These are phyloP conservation scores for Corylus heterophylla DNA, from an alignment of 306 rosid genomes.

Conservation along the genomic window DNA sequence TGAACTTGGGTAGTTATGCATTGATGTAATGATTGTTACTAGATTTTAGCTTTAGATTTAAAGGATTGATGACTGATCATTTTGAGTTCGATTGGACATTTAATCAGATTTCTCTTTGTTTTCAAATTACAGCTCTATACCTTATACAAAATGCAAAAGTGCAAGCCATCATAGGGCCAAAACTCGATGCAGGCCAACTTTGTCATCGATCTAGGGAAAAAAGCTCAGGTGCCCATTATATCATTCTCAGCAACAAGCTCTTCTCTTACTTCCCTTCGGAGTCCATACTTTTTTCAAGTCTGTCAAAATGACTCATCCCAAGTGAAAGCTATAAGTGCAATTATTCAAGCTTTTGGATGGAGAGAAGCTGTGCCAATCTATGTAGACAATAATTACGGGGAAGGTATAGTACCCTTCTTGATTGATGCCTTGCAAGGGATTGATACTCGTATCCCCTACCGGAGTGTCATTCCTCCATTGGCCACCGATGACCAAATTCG, in stretches of 20 bases:
- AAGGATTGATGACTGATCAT: no score
- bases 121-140: no score
- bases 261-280: conserved; percentile 25
- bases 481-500: conserved; percentile 25
- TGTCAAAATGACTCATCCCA: conserved; percentile 33
- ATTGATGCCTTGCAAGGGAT: conserved; percentile 28
- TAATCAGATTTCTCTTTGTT: no score
- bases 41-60: no score
- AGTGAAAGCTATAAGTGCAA: conserved; percentile 26
- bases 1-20: no score
- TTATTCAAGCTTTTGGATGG: conserved; percentile 43
- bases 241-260: conserved; percentile 42
- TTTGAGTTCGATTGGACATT: no score
- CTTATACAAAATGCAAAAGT: neutral
- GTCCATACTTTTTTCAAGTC: conserved; percentile 30
- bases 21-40: no score
- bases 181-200: conserved; percentile 38
- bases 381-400: conserved; percentile 17
- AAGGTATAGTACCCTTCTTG: conserved; percentile 27
- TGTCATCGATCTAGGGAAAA: conserved; percentile 26
- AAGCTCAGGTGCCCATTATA: conserved; percentile 39
- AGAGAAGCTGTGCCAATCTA: conserved; percentile 34
- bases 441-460: conserved; percentile 25
- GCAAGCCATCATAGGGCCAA: conserved; percentile 46
- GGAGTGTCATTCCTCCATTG: conserved; percentile 15